phyloP scores from a whole-genome alignment of 75 land plant species.

The Sequoiadendron giganteum region DNA sequence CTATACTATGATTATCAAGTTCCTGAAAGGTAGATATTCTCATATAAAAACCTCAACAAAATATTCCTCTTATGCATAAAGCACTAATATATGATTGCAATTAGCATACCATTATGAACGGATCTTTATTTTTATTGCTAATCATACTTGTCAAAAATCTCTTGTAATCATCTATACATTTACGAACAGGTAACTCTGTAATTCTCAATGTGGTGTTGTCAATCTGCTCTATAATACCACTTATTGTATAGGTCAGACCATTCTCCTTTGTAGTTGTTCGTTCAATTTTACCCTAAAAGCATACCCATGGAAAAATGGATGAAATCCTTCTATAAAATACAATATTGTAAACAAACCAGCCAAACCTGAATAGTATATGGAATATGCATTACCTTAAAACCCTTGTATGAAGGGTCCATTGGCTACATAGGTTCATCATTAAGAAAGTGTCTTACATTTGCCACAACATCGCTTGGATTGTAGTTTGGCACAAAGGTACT shows the following conservation, averaged over 20 bases:
- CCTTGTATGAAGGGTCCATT: conserved; percentile 98
- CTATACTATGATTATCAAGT: conserved; percentile 59
- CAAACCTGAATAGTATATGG: neutral
- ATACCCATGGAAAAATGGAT: neutral
- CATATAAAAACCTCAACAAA: neutral
- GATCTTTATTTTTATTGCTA: conserved; percentile 67
- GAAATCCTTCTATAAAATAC: neutral
- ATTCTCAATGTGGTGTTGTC: conserved; percentile 77
- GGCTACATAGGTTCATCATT: conserved; percentile 72
- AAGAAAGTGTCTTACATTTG: conserved; percentile 68
- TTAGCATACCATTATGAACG: conserved; percentile 73
- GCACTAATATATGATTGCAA: neutral
- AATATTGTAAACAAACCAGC: neutral
- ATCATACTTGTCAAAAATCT: conserved; percentile 72
- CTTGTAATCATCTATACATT: conserved; percentile 95
- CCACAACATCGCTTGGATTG: conserved; percentile 89
- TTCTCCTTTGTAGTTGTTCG: conserved; percentile 70
- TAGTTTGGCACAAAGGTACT: conserved; percentile 95
- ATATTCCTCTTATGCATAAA: neutral
- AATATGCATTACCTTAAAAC: conserved; percentile 57
- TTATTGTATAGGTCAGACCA: conserved; percentile 69
- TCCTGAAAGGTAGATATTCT: conserved; percentile 45
- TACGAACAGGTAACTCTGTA: conserved; percentile 85
- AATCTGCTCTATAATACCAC: conserved; percentile 79
- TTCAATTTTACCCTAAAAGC: conserved; percentile 74